Base-by-base conservation (phyloP, 129 eudicot species). In the Flaveria sonorensis region DNA sequence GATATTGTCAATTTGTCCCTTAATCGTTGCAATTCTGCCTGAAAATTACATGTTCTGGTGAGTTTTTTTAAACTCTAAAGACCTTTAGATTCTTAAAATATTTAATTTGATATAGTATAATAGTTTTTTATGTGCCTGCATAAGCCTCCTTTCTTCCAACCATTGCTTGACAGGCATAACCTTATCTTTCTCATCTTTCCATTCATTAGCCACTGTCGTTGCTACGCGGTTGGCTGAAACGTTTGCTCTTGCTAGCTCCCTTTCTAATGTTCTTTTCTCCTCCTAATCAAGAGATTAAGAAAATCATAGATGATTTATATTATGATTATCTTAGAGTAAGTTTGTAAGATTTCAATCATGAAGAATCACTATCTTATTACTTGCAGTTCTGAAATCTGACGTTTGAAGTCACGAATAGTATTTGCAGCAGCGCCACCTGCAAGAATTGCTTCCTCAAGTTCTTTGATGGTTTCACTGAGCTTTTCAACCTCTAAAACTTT, bases 401-500 rank as follows among this genome's bases (percentile, higher is more conserved):
- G 83, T 47, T 21, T 74, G 65, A 84, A 89, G 73, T 94, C 93
- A 19, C 90, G 96, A 52, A 94, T 81, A 47, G 83, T 65, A 61
- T 94, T 94, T 62, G 96, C 96, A 68, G 96, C 87, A 68, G 88
- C 89, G 39, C 99, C 97, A 45, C 97, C 93, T 75, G 90, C 89
- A 48, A 95, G 93, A 85, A 95, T 80, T 50, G 96, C 96, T 83
- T 95, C 99, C 86, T 95, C 99, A 11, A 95, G 99, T 76, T 95
- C 96, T 51, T 78, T 77, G 28, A 95, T 91, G 43, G 97, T 91
- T 78, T 91, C 88, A 77, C 86, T 88, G 65, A 91, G 92, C 87
- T 89, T 95, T 85, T 91, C 92, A 59, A 89, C 96, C 85, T 95
- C 97, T 57, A 85, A 77, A 72, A 91, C 91, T 78, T 95, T 95